phyloP scores from a whole-genome alignment of 495 filamentous ascomycete species.

The Achaetomiella virescens region DNA sequence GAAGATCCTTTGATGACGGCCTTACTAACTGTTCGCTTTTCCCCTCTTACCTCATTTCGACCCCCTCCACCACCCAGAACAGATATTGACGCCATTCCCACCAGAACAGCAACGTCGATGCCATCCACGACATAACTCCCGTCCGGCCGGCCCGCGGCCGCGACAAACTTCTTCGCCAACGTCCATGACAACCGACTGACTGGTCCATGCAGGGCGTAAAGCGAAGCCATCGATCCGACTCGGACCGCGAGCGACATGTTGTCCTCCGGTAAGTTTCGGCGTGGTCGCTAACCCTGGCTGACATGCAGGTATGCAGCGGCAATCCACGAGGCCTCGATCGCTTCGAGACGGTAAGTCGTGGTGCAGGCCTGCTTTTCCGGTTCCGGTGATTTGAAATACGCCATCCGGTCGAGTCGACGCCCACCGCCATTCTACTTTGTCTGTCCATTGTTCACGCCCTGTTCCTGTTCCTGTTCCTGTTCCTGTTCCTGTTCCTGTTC shows the following conservation, averaged over 20 bases:
- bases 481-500: no score
- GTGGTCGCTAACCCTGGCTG: conserved; percentile 11
- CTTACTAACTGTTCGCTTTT: neutral
- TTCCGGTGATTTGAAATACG: no score
- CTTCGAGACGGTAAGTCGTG: neutral
- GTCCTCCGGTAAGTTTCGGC: conserved; percentile 13
- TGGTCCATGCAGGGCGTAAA: conserved; percentile 1
- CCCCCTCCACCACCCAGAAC: neutral
- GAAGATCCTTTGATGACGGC: neutral
- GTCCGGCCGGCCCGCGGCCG: conserved; percentile 1
- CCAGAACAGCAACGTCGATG: neutral
- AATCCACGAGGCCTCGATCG: no score
- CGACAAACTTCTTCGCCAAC: neutral
- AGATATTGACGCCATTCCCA: neutral
- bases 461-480: neutral
- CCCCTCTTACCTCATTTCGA: neutral
- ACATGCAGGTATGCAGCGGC: neutral
- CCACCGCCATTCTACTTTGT: neutral
- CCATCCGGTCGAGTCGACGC: neutral
- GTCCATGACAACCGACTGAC: neutral
- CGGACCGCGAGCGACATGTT: conserved; percentile 6
- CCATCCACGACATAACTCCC: neutral
- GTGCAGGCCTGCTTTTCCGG: neutral
- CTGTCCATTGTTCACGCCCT: neutral
- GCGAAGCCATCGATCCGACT: conserved; percentile 3